Conservation (phyloP, 768 basidiomycete species). For the Hebeloma cylindrosporum region DNA sequence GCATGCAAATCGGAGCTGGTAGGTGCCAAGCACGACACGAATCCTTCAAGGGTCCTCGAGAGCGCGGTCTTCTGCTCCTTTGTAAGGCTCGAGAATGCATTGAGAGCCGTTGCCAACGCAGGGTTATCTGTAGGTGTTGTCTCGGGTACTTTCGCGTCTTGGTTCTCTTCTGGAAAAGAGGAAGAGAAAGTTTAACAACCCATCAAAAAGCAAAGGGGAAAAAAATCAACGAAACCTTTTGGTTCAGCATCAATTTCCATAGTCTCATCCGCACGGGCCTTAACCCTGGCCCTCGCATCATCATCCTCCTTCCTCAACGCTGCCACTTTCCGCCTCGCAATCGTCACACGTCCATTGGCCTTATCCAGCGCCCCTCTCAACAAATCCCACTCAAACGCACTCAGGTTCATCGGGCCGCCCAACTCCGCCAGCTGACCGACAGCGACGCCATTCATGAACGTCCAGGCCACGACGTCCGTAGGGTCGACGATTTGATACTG, state of each 20-base stretch:
- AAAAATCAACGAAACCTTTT: conserved; percentile 36
- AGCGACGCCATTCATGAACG: conserved; percentile 60
- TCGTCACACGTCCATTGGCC: conserved; percentile 83
- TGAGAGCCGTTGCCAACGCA: conserved; percentile 67
- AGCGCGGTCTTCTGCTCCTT: conserved; percentile 76
- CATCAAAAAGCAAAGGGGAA: background rate
- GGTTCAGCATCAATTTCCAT: conserved; percentile 75
- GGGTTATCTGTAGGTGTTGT: conserved; percentile 61
- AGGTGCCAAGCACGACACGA: conserved; percentile 62
- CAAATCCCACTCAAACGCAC: conserved; percentile 82
- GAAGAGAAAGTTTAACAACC: background rate
- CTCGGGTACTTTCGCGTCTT: conserved; percentile 31
- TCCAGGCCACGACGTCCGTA: conserved; percentile 85
- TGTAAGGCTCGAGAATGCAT: conserved; percentile 72
- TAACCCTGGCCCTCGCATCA: conserved; percentile 73
- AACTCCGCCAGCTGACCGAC: conserved; percentile 38
- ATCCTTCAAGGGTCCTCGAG: conserved; percentile 72
- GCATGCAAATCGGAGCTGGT: conserved; percentile 40
- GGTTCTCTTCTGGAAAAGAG: conserved; percentile 10
- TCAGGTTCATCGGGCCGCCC: conserved; percentile 43
- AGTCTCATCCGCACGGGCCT: conserved; percentile 57
- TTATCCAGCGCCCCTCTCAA: conserved; percentile 84
- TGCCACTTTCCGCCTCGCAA: conserved; percentile 72
- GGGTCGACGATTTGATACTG: conserved; percentile 98
- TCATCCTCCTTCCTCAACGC: conserved; percentile 86